Evolutionary conservation across 1,284 basidiomycete genomes (phyloP).

Genomic region (Cerrena zonata): DNA sequence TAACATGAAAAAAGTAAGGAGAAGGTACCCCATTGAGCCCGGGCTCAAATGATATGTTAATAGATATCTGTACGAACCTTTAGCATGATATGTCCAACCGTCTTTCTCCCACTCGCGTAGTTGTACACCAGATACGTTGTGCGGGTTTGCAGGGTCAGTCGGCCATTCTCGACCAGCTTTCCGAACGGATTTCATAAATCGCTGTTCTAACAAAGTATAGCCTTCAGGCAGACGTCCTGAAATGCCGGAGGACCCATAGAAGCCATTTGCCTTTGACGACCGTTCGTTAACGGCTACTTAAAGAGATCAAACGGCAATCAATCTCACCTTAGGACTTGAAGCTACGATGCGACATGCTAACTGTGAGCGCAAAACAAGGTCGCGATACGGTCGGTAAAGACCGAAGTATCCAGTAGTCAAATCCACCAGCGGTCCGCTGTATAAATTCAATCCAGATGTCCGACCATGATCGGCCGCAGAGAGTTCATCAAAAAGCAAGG

Average conservation of each 20-base stretch:
- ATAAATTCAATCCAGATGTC: conserved; percentile 7
- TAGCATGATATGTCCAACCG: conserved; percentile 99
- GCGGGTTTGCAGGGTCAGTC: neutral
- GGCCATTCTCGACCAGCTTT: conserved; percentile 33
- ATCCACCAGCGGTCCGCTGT: conserved; percentile 48
- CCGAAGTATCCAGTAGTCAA: conserved; percentile 96
- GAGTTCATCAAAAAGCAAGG: conserved; percentile 48
- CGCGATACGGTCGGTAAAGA: conserved; percentile 78
- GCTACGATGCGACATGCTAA: conserved; percentile 75
- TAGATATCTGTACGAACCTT: conserved; percentile 52
- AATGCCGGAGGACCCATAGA: conserved; percentile 83
- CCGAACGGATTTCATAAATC: conserved; percentile 72
- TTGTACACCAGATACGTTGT: conserved; percentile 44
- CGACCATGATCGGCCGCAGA: conserved; percentile 16
- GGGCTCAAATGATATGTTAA: neutral
- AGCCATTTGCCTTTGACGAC: conserved; percentile 79
- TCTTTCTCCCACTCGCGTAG: conserved; percentile 82
- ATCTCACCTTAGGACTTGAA: conserved; percentile 75
- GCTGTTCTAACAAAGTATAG: conserved; percentile 83
- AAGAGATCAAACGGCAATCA: conserved; percentile 4
- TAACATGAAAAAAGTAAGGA: conserved; percentile 10
- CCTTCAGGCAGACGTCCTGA: conserved; percentile 92
- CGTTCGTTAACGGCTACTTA: neutral
- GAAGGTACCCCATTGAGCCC: neutral
- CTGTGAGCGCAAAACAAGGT: conserved; percentile 57